Base-by-base conservation (phyloP, 2,329 filamentous ascomycete genomes). In the Trichoderma breve region DNA sequence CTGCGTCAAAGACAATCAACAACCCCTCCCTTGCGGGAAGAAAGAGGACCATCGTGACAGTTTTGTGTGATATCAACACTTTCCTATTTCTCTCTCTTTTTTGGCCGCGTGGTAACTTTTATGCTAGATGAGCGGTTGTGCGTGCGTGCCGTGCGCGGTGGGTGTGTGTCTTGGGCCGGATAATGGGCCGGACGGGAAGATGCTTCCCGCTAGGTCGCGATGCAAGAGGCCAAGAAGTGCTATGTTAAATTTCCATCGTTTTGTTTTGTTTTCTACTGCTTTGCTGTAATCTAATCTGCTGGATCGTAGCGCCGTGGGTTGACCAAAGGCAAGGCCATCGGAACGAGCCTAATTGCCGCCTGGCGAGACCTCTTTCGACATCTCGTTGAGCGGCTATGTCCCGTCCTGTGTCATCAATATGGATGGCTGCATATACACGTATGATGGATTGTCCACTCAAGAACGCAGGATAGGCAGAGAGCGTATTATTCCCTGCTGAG, bases 141-240 rank as follows among this genome's bases (percentile, higher is more conserved):
- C 24, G 26, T 24, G 51, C 61, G 60, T 51, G 43, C 55, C 55
- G 55, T 30, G 68, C 24, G 63, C 18, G 28, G 55, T 58, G 70
- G 43, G 62, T 51, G 70, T 36, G 62, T 63, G 62, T 68, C 39
- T 67, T 62, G 26, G 64, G 71, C 43, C 71, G 64, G 57, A 72
- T 72, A 72, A 68, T 72, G 71, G 71, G 71, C 64, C 71, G 71
- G 71, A 53, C 71, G 71, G 71, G 71, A 68, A 68, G 70, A 63
- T 65, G 61, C 71, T 69, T 66, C 43, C 64, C 71, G 71, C 71
- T 64, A 60, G 60, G 63, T 67, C 64, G 53, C 61, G 60, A 64
- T 66, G 51, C 51, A 53, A 12, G 67, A 61, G 67, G 67, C 67
- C 67, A 24, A 28, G 4, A 21, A 32, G 43, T 61, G 26, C 34